Base-by-base conservation (phyloP, 441 rosid genomes). In the Jatropha multifida region DNA sequence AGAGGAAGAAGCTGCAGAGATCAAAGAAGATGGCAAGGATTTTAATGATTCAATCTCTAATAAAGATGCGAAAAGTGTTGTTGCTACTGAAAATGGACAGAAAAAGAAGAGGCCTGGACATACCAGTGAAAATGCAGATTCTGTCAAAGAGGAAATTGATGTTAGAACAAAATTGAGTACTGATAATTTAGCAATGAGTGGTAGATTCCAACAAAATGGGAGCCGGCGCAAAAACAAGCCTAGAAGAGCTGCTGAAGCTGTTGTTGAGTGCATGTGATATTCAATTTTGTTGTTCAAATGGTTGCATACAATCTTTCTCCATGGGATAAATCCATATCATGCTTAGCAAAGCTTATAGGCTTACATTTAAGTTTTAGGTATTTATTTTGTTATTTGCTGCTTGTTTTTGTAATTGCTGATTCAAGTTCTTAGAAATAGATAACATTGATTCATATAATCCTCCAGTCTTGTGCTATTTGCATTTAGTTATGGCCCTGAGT, bases 91-190 rank as follows among this genome's bases (percentile, higher is more conserved):
- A 70, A 89, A 85, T 67, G 89, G 88, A 80, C 81, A 69, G 83
- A 87, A 88, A 76, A 85, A 92, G 81, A 88, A 83, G 78, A 76
- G 77, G 44, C 74, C 83, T 8, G 26, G 65, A 37, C 81, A 68
- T 73, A 75, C 74, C 12, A 79, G 84, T 64, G 86, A 82, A 76
- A 81, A 79, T 72, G 67, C 61, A 27, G 82, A 83, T 68, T 32
- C 83, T 44, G 76, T 76, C 9, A 87, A 89, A 75, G 91, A 89
- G 71, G 94, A 79, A 69, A 88, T 84, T 55, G 86, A 78, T 2
- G 9, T 84, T 52, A 75, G 23, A 61, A 56, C 58, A 32, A 75
- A 69, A 62, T 41, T 49, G 73, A 68, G 58, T 60, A 11, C 14
- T 12, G 56, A 48, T 58, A 48, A 67, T 32, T 67, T 68, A 42